Evolutionary conservation across 352 stramenopile genomes (phyloP).

Genomic region (Globisporangium rhizosaccharum): DNA sequence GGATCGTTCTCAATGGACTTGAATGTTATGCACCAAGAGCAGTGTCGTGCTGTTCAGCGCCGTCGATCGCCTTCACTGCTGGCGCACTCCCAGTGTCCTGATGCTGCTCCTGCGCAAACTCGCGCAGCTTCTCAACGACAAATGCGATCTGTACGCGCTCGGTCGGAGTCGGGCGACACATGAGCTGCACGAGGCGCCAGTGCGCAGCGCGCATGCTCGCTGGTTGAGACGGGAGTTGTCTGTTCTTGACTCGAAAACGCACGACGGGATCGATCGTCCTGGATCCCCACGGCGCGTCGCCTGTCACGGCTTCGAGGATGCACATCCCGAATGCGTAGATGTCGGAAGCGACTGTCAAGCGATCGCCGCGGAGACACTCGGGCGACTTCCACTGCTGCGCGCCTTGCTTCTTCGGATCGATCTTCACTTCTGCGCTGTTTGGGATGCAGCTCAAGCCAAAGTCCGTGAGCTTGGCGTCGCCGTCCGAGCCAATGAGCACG

Average conservation of each 20-base stretch:
- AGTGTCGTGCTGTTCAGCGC: no score
- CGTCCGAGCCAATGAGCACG: constrained; percentile 32
- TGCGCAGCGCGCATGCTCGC: neutral
- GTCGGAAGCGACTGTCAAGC: constrained; percentile 12
- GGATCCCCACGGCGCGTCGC: constrained; percentile 10
- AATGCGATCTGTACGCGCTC: neutral
- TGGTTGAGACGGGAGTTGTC: neutral
- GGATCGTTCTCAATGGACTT: no score
- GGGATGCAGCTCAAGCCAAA: constrained; percentile 19
- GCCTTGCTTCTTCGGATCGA: neutral
- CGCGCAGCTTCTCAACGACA: constrained; percentile 4
- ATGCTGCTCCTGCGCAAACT: neutral
- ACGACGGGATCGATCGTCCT: neutral
- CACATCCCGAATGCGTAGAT: constrained; percentile 22
- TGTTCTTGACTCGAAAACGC: constrained; percentile 1
- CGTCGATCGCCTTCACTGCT: no score
- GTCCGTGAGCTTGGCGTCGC: constrained; percentile 16
- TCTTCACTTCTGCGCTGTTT: neutral
- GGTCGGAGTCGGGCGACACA: constrained; percentile 7
- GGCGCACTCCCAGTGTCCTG: no score
- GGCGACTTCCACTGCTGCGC: constrained; percentile 18
- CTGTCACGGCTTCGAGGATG: constrained; percentile 16
- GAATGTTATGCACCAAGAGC: no score
- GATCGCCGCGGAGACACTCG: neutral
- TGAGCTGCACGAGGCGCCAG: constrained; percentile 13